Conservation (phyloP, 2,329 filamentous ascomycete genomes). For the Colletotrichum chrysophilum region DNA sequence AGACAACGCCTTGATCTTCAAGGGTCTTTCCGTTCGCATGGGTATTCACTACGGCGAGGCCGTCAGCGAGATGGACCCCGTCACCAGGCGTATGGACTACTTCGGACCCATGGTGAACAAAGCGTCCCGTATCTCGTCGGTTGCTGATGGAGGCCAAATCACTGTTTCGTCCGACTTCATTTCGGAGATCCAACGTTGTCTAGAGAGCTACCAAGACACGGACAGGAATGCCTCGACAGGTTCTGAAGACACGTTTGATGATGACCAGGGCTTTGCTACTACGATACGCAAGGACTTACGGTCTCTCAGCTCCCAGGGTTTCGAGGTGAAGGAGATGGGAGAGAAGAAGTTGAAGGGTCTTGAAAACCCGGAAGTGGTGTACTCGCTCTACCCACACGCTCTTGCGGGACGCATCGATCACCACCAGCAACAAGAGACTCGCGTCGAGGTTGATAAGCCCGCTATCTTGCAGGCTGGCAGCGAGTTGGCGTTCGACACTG, state of each 20-base stretch:
- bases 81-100: slow-evolving; percentile 98
- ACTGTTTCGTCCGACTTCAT: slow-evolving; percentile 98
- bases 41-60: slow-evolving; percentile 95
- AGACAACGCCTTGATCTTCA: slow-evolving; percentile 89
- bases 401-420: slow-evolving; percentile 80
- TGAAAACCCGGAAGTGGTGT: slow-evolving; percentile 95
- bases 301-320: slow-evolving; percentile 87
- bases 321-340: slow-evolving; percentile 95
- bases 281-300: slow-evolving; percentile 87
- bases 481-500: slow-evolving; percentile 78
- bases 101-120: slow-evolving; percentile 99
- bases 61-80: slow-evolving; percentile 93
- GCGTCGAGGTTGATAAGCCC: slow-evolving; percentile 54
- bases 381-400: slow-evolving; percentile 91
- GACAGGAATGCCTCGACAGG: slow-evolving; percentile 72
- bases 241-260: slow-evolving; percentile 73
- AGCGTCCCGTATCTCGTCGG: slow-evolving; percentile 89
- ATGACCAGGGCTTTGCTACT: slow-evolving; percentile 75
- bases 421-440: slow-evolving; percentile 59
- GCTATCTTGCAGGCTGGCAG: slow-evolving; percentile 68
- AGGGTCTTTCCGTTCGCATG: slow-evolving; percentile 94
- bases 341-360: slow-evolving; percentile 95
- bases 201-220: slow-evolving; percentile 88
- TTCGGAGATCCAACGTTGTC: slow-evolving; percentile 88
- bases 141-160: slow-evolving; percentile 96